These are phyloP conservation scores for Orbilia oligospora DNA, from an alignment of 2,329 filamentous ascomycete genomes.

Conservation along the genomic window DNA sequence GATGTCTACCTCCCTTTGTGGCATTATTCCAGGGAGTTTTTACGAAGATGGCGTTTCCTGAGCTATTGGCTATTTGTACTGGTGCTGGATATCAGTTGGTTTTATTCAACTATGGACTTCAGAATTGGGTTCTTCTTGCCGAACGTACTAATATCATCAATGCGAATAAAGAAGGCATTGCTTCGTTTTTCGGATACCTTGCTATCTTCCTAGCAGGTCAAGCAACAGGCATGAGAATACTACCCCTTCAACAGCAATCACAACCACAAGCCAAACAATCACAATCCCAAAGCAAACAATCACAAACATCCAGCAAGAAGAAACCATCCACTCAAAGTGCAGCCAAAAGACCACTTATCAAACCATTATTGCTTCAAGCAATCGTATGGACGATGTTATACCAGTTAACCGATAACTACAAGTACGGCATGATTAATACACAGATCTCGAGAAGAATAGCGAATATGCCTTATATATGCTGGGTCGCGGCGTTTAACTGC, in stretches of 20 bases:
- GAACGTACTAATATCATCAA: conserved; percentile 84
- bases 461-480: conserved; percentile 93
- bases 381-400: conserved; percentile 80
- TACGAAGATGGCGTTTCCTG: conserved; percentile 71
- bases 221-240: conserved; percentile 82
- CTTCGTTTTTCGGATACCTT: conserved; percentile 92
- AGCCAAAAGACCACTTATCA: conserved; percentile 73
- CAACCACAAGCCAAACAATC: conserved; percentile 65
- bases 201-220: conserved; percentile 94
- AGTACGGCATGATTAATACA: conserved; percentile 76
- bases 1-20: conserved; percentile 87
- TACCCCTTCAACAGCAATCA: conserved; percentile 72
- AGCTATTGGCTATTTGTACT: conserved; percentile 70
- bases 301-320: conserved; percentile 15
- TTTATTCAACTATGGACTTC: conserved; percentile 82
- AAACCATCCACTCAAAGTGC: conserved; percentile 67
- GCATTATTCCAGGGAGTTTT: conserved; percentile 83
- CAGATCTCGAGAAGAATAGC: conserved; percentile 88
- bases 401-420: conserved; percentile 77
- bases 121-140: conserved; percentile 85
- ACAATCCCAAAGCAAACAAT: conserved; percentile 10
- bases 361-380: conserved; percentile 77
- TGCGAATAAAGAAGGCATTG: conserved; percentile 95
- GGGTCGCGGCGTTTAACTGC: conserved; percentile 92
- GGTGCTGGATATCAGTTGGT: conserved; percentile 78